A percentile compares a stretch with the other conserved stretches of the same genome.
These are phyloP conservation scores for Microascus cirrosus DNA, from an alignment of 2,329 filamentous ascomycete genomes.

Conservation along the genomic window DNA sequence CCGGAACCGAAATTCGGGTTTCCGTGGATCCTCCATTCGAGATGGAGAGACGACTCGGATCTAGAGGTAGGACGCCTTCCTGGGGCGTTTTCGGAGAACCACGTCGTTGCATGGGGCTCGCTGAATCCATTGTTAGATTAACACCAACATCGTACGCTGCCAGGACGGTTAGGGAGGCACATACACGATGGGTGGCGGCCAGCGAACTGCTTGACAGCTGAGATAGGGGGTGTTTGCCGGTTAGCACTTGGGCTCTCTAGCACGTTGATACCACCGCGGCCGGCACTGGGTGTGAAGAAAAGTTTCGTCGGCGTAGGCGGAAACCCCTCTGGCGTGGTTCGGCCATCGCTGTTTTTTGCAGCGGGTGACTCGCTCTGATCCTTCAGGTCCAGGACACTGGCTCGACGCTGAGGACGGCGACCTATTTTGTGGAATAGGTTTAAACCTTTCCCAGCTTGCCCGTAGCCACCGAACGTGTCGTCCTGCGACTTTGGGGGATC, in stretches of 20 bases:
- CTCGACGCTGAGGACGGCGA: slow-evolving; percentile 1
- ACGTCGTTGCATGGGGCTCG: slow-evolving; percentile 1
- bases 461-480: slow-evolving; percentile 17
- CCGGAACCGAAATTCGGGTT: slow-evolving; percentile 35
- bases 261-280: slow-evolving; percentile 23
- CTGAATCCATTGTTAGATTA: neutral
- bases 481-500: slow-evolving; percentile 26
- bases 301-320: slow-evolving; percentile 93
- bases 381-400: slow-evolving; percentile 60
- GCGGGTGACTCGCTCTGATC: slow-evolving; percentile 35
- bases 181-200: slow-evolving; percentile 32
- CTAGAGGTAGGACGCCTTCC: slow-evolving; percentile 62
- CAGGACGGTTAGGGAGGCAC: slow-evolving; percentile 17
- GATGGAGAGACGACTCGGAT: slow-evolving; percentile 75
- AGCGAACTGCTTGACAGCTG: slow-evolving; percentile 19
- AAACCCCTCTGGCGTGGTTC: slow-evolving; percentile 42
- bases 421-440: slow-evolving; percentile 54
- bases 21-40: slow-evolving; percentile 35
- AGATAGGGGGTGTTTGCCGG: slow-evolving; percentile 28
- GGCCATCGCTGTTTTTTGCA: slow-evolving; percentile 1
- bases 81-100: slow-evolving; percentile 50
- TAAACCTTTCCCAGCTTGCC: slow-evolving; percentile 47
- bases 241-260: slow-evolving; percentile 37
- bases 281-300: slow-evolving; percentile 28
- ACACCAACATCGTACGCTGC: neutral